Base-by-base conservation (phyloP, 1,284 basidiomycete species). In the Trametes hirsuta region DNA sequence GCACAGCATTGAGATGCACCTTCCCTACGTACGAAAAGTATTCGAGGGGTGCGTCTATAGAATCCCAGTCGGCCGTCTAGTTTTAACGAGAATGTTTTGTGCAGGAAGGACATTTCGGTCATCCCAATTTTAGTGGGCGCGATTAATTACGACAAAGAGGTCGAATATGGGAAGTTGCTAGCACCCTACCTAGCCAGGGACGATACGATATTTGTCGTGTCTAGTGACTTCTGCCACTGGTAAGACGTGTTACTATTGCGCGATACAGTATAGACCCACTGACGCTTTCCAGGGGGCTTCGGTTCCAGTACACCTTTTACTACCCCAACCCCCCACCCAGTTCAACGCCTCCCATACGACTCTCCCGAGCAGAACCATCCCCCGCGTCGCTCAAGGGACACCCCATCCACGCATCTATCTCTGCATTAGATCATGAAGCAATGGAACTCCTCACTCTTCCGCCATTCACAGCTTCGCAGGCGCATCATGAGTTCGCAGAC, bases 151-250 rank as follows among this genome's bases (percentile, higher is more conserved):
- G 72, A 78, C 8, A 79, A 81, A 44, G 91, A 95, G 68, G 75
- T 76, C 5, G 66, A 74, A 1, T 94, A 86, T 66, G 95, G 94
- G 6, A 71, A 77, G 5, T 72, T 93, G 2, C 78, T 99, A 0
- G 92, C 92, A 0, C 89, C 91, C 0, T 97, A 94, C 74, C 82
- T 97, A 52, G 79, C 81, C 1, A 80, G 87, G 64, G 82, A 86
- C 1, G 86, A 89, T 58, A 98, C 94, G 0, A 82, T 99, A 63
- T 95, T 91, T 69, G 88, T 99, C 42, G 83, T 98, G 55, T 98
- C 95, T 3, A 94, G 91, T 62, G 97, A 99, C 75, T 99, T 99
- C 72, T 99, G 97, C 71, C 97, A 99, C 74, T 99, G 97, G 96
- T 95, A 68, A 61, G 82, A 18, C 6, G 11, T 37, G 2, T 34